These are phyloP conservation scores for Penicillium hordei DNA, from an alignment of 2,329 filamentous ascomycete genomes.

Conservation along the genomic window DNA sequence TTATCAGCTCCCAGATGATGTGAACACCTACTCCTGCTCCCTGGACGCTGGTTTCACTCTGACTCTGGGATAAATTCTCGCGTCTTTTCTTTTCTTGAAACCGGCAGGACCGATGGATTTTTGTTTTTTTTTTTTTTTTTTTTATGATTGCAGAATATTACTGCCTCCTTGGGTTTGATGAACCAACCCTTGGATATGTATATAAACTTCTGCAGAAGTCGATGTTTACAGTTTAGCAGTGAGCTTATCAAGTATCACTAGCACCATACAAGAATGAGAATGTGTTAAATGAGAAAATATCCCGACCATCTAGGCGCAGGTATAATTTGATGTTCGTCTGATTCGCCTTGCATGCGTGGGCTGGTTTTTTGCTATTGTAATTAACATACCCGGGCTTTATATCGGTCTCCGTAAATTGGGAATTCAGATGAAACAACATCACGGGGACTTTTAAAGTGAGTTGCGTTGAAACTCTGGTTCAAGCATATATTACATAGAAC, in stretches of 20 bases:
- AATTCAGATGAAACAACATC: not conserved
- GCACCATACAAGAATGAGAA: slow-evolving; percentile 6
- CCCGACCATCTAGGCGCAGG: not conserved
- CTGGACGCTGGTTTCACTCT: slow-evolving; percentile 29
- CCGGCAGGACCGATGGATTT: slow-evolving; percentile 13
- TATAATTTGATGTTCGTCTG: not conserved
- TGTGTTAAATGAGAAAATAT: slow-evolving; percentile 3
- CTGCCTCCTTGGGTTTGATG: slow-evolving; percentile 1
- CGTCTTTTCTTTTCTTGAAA: slow-evolving; percentile 1
- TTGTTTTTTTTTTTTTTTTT: not conserved
- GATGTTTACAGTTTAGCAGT: not conserved
- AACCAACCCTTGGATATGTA: not conserved
- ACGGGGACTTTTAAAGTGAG: not conserved
- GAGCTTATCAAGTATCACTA: slow-evolving; percentile 1
- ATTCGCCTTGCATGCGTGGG: not conserved
- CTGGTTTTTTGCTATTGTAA: no score
- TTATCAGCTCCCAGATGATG: slow-evolving; percentile 39
- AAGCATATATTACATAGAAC: not conserved
- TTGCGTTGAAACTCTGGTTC: not conserved
- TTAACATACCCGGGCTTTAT: no score
- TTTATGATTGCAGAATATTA: not conserved
- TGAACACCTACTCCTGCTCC: slow-evolving; percentile 37
- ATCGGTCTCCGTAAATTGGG: not conserved
- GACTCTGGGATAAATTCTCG: slow-evolving; percentile 31
- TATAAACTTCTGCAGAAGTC: slow-evolving; percentile 6